Conservation (phyloP, 2,329 filamentous ascomycete genomes). For the Diaporthe citrichinensis region DNA sequence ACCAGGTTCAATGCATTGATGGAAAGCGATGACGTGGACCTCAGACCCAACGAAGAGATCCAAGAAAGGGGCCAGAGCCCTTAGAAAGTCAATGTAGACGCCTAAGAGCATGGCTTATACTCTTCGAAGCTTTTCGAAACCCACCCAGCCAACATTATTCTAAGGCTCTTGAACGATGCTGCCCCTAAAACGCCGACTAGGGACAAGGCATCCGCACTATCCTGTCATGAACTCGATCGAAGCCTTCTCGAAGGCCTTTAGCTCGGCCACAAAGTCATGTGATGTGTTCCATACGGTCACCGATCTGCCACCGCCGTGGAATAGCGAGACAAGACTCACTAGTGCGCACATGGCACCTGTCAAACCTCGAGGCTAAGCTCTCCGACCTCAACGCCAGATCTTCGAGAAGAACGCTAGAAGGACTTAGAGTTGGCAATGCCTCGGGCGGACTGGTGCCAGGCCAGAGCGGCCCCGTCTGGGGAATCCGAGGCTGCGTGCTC, state of each 20-base stretch:
- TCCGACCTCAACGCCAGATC: neutral
- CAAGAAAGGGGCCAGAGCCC: neutral
- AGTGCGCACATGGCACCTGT: neutral
- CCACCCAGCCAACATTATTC: no score
- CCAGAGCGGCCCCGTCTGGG: neutral
- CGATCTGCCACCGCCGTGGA: neutral
- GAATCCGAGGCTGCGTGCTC: neutral
- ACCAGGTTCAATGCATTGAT: neutral
- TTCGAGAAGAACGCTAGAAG: conserved; percentile 17
- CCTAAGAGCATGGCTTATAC: no score
- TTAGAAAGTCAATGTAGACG: neutral
- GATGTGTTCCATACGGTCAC: neutral
- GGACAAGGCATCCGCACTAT: neutral
- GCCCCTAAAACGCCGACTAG: neutral
- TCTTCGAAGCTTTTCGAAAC: neutral
- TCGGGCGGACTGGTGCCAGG: neutral
- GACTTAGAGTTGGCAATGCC: neutral
- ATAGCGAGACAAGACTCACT: neutral
- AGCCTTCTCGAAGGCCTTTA: neutral
- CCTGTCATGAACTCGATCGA: neutral
- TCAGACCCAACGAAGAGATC: neutral
- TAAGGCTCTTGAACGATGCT: neutral
- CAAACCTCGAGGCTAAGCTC: neutral
- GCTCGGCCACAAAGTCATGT: neutral
- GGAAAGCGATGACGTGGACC: neutral